These are phyloP conservation scores for Curvularia spicifera DNA, from an alignment of 2,329 filamentous ascomycete species.

Conservation along the genomic window DNA sequence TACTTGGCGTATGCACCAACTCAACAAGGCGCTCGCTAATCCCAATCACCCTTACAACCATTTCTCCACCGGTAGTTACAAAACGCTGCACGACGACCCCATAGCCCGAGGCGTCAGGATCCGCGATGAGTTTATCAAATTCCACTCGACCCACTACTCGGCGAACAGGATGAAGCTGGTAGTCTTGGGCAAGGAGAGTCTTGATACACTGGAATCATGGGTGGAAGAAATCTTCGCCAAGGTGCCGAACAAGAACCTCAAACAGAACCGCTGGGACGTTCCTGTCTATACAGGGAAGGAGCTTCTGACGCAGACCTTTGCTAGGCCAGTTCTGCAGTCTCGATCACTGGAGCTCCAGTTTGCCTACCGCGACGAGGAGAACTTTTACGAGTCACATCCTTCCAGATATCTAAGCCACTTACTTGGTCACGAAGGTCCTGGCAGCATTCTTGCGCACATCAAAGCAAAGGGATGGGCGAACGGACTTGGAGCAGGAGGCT, in stretches of 20 bases:
- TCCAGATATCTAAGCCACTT: conserved; percentile 86
- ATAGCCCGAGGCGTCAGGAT: conserved; percentile 82
- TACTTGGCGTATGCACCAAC: conserved; percentile 83
- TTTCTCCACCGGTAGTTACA: conserved; percentile 88
- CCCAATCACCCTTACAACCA: conserved; percentile 87
- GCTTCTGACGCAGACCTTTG: conserved; percentile 75
- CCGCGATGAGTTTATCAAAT: conserved; percentile 88
- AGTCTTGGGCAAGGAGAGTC: conserved; percentile 78
- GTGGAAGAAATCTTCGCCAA: conserved; percentile 81
- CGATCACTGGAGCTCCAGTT: conserved; percentile 81
- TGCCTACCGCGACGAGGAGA: conserved; percentile 83
- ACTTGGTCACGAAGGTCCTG: conserved; percentile 90
- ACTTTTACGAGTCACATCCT: conserved; percentile 79
- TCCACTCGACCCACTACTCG: conserved; percentile 88
- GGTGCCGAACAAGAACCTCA: conserved; percentile 81
- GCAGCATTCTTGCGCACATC: conserved; percentile 87
- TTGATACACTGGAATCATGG: conserved; percentile 85
- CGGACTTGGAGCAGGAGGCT: conserved; percentile 76
- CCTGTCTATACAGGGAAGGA: conserved; percentile 66
- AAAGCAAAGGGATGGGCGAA: conserved; percentile 92
- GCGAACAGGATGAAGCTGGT: conserved; percentile 94
- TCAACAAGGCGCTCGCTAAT: conserved; percentile 88
- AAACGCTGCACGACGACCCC: conserved; percentile 83
- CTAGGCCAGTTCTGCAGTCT: conserved; percentile 90
- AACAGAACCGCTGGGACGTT: conserved; percentile 71